Base-by-base conservation (phyloP, 2,329 filamentous ascomycete species). In the Trichoderma afroharzianum region DNA sequence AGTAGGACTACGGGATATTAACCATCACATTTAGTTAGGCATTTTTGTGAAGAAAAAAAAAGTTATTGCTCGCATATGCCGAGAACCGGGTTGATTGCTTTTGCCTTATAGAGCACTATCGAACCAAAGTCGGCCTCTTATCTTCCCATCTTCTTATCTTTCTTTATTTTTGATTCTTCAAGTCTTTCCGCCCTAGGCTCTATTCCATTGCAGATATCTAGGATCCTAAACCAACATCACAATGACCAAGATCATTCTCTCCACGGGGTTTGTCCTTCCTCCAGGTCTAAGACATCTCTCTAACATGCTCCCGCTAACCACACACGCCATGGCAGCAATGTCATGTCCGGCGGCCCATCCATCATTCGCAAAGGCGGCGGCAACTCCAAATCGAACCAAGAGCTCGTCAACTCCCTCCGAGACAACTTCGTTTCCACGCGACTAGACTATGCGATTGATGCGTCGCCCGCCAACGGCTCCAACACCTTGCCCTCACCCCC, bases 361-460 rank as follows among this genome's bases (percentile, higher is more conserved):
- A 91, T 97, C 74, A 92, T 97, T 81, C 91, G 93, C 74, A 93
- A 93, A 78, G 90, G 91, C 18, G 90, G 91, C n/a, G 88, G 91
- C 72, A 88, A 89, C 75, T 74, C 74, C 47, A 94, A 95, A 80
- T 98, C 95, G 69, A 98, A 98, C 80, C 91, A 95, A 76, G 96
- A 99, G 82, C 89, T 99, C 76, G 92, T 94, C 74, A 95, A 94
- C 78, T 93, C 94, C 3, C 88, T 99, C 21, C 92, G 93, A 76
- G 90, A 91, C 78, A 97, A 95, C 82, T 94, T 98, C 80, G 81
- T 89, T 68, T 89, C 91, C 33, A 91, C 92, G 50, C 92, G 94
- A 79, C 85, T 91, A 78, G 88, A 90, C 75, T 88, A 88, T 74
- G 79, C 80, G 70, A 75, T 76, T 12, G 72, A 78, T 63, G 72